phyloP scores from a whole-genome alignment of 345 rosid species.

The Arabidopsis arenosa region DNA sequence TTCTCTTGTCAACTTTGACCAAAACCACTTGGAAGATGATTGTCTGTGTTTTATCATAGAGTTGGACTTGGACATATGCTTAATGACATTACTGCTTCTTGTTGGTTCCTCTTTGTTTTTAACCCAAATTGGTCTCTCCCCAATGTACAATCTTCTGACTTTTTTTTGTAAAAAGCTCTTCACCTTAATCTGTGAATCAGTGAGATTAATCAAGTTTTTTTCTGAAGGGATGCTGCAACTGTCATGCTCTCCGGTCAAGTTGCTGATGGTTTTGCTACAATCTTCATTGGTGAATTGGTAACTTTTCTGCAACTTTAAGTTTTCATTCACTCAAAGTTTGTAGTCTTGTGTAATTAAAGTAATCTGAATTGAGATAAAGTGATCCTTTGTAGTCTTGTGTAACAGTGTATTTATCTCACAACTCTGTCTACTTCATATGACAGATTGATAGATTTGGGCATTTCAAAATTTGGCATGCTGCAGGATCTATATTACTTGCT shows the following conservation, averaged over 20 bases:
- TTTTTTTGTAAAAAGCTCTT: background rate
- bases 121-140: slow-evolving; percentile 88
- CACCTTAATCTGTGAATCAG: background rate
- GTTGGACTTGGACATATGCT: slow-evolving; percentile 80
- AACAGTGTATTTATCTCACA: background rate
- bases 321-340: too few relatives aligned
- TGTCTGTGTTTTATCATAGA: slow-evolving; percentile 78
- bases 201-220: background rate
- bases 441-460: slow-evolving; percentile 80
- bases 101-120: slow-evolving; percentile 90
- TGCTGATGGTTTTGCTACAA: slow-evolving; percentile 88
- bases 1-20: background rate
- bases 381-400: background rate
- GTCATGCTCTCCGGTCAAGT: slow-evolving; percentile 96
- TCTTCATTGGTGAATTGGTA: slow-evolving; percentile 92
- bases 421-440: slow-evolving; percentile 20
- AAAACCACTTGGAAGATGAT: slow-evolving; percentile 66
- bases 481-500: slow-evolving; percentile 86
- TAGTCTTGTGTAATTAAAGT: too few relatives aligned
- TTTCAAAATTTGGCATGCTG: slow-evolving; percentile 95
- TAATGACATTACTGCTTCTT: slow-evolving; percentile 93
- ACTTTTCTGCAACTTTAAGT: background rate
- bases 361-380: background rate
- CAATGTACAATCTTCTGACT: slow-evolving; percentile 51
- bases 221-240: slow-evolving; percentile 75